Percentiles rank a stretch among this genome's conserved stretches.
Evolutionary conservation across 345 rosid genomes (phyloP).

Genomic region (Sonneratia caseolaris): DNA sequence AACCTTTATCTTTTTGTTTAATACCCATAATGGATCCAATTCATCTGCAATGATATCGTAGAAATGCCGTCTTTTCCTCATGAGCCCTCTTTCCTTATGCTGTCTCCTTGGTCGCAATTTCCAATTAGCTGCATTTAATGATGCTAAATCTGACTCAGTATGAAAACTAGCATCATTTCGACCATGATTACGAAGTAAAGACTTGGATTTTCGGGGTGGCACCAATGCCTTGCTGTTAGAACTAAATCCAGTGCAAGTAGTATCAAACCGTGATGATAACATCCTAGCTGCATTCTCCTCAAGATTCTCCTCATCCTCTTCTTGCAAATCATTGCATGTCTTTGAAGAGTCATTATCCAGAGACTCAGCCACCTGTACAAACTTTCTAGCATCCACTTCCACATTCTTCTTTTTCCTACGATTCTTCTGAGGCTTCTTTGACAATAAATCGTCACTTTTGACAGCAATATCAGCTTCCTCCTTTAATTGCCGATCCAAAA

Average conservation of each 20-base stretch:
- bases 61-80: conserved; percentile 74
- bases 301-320: conserved; percentile 88
- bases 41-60: conserved; percentile 64
- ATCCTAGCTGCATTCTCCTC: conserved; percentile 97
- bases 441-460: conserved; percentile 22
- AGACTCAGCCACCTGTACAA: conserved; percentile 31
- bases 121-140: conserved; percentile 54
- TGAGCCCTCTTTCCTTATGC: conserved; percentile 41
- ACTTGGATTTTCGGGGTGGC: conserved; percentile 29
- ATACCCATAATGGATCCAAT: conserved; percentile 62
- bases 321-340: conserved; percentile 30
- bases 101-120: conserved; percentile 61
- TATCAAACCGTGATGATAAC: conserved; percentile 87
- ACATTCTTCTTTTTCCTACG: conserved; percentile 47
- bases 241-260: conserved; percentile 71
- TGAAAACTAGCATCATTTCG: conserved; percentile 20
- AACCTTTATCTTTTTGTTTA: conserved; percentile 69
- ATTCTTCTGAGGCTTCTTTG: conserved; percentile 28
- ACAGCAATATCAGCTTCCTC: conserved; percentile 28
- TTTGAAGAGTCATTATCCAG: conserved; percentile 24
- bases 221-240: conserved; percentile 37
- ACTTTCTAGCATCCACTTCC: conserved; percentile 15
- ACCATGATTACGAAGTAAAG: conserved; percentile 31
- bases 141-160: conserved; percentile 40
- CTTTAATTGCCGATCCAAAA: conserved; percentile 26